Base-by-base conservation (phyloP, 2,329 filamentous ascomycete species). In the Talaromyces sp. region DNA sequence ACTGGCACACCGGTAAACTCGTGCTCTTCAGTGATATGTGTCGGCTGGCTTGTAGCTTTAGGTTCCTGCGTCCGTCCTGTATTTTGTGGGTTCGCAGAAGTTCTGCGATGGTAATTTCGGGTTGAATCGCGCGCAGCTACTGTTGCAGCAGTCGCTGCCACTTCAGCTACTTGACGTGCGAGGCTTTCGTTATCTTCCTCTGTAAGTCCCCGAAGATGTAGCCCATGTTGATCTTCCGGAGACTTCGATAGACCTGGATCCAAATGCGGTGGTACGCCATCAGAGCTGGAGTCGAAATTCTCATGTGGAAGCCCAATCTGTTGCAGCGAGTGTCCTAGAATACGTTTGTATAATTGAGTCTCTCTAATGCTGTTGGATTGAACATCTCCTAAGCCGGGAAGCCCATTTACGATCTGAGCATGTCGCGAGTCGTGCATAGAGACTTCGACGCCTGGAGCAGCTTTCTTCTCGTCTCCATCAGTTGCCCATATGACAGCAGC, bases 401-500 rank as follows among this genome's bases (percentile, higher is more conserved):
- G 71, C 13, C 72, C 75, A 65, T 70, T 70, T 10, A 70, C 65
- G 47, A 74, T 70, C 16, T 74, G 71, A 19, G 75, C 67, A 48
- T 76, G 72, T 63, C 77, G 71, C 39, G 74, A 73, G 63, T 80
- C 78, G 66, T 74, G 72, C 4, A 72, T 67, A 47, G 70, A 68
- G 57, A 75, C 67, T 41, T 78, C 77, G 22, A 68, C 65, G 24
- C 69, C 67, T 59, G 70, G 64, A 67, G 74, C 68, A 39, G 68
- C 64, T 71, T 87, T 89, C 79, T 92, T 93, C 78, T 93, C 90
- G 45, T 93, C 90, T 2, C 84, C 75, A 67, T 97, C 93, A 9
- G 86, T 90, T 72, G 93, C 95, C 95, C 95, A 99, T 69, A 99
- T 99, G 54, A 97, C 90, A 4, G 96, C 93, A 3, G 95, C 95